Conservation (phyloP, 495 filamentous ascomycete genomes). For the Haplographium delicatum region DNA sequence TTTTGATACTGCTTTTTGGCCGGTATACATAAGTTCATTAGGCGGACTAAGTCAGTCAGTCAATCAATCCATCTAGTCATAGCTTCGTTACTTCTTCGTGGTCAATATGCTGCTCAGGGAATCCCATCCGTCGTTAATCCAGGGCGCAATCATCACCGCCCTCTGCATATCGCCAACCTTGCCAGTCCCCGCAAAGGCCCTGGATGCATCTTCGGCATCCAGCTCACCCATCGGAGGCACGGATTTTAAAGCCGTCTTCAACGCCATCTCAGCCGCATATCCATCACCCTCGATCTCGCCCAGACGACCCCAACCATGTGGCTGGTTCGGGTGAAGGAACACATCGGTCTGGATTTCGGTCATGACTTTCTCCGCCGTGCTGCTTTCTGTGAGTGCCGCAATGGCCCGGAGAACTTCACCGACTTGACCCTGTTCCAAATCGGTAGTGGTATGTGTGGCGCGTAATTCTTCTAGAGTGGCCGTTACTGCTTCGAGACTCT, state of each 20-base stretch:
- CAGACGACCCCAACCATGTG: slow-evolving; percentile 73
- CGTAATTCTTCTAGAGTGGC: slow-evolving; percentile 68
- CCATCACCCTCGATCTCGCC: slow-evolving; percentile 40
- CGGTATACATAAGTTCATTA: no score
- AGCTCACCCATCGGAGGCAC: slow-evolving; percentile 66
- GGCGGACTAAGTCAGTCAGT: no score
- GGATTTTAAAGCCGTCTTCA: slow-evolving; percentile 67
- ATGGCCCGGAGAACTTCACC: slow-evolving; percentile 42
- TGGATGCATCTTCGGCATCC: slow-evolving; percentile 61
- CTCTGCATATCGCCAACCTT: slow-evolving; percentile 66
- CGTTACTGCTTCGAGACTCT: slow-evolving; percentile 74
- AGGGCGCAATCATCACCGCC: slow-evolving; percentile 78
- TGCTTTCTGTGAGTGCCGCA: slow-evolving; percentile 30
- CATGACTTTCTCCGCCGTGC: slow-evolving; percentile 31
- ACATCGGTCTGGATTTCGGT: slow-evolving; percentile 62
- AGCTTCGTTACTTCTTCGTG: no score
- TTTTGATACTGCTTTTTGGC: no score
- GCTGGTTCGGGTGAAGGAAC: slow-evolving; percentile 69
- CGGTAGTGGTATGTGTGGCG: slow-evolving; percentile 47
- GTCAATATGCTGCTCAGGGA: slow-evolving; percentile 19
- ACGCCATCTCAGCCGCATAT: slow-evolving; percentile 71
- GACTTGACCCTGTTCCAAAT: slow-evolving; percentile 39
- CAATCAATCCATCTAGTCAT: no score
- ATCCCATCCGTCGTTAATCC: slow-evolving; percentile 37
- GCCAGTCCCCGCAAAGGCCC: slow-evolving; percentile 72